A percentile compares a stretch with the other conserved stretches of the same genome.
Evolutionary conservation across 805 yeast species (phyloP).

Genomic region (Ogataea nitratoaversa): DNA sequence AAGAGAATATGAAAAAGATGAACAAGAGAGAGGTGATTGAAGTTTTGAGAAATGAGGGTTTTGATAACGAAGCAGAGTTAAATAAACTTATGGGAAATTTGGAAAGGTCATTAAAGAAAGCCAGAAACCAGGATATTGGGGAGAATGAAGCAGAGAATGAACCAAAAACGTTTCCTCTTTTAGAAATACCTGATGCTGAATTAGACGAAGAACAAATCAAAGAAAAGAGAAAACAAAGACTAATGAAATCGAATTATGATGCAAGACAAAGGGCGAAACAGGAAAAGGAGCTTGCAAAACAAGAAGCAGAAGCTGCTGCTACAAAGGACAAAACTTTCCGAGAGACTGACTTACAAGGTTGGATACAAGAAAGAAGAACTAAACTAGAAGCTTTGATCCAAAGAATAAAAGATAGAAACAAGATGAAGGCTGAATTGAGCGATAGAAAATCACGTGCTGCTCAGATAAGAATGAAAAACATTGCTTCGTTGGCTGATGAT

Average conservation of each 20-base stretch:
- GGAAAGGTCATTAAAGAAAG: conserved; percentile 65
- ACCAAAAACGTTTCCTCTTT: conserved; percentile 64
- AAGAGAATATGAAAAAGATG: conserved; percentile 45
- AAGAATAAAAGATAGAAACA: conserved; percentile 59
- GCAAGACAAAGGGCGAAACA: conserved; percentile 80
- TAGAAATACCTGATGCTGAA: conserved; percentile 81
- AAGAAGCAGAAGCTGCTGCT: conserved; percentile 55
- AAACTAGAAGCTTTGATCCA: conserved; percentile 58
- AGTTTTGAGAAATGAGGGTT: conserved; percentile 65
- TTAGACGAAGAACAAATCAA: conserved; percentile 73
- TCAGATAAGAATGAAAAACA: conserved; percentile 85
- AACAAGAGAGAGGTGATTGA: conserved; percentile 51
- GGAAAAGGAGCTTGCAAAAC: conserved; percentile 66
- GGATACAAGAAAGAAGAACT: conserved; percentile 71
- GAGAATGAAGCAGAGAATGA: conserved; percentile 43
- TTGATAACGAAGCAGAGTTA: conserved; percentile 70
- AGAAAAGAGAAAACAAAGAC: conserved; percentile 80
- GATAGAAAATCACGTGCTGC: conserved; percentile 91
- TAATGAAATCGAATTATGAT: conserved; percentile 82
- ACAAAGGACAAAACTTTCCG: conserved; percentile 76
- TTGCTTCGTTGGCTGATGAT: conserved; percentile 83
- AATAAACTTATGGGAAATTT: conserved; percentile 59
- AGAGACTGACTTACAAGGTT: conserved; percentile 61
- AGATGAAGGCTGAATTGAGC: conserved; percentile 70
- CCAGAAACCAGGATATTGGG: conserved; percentile 61